Base-by-base conservation (phyloP, 805 yeast species). In the Metschnikowia gelsemii region DNA sequence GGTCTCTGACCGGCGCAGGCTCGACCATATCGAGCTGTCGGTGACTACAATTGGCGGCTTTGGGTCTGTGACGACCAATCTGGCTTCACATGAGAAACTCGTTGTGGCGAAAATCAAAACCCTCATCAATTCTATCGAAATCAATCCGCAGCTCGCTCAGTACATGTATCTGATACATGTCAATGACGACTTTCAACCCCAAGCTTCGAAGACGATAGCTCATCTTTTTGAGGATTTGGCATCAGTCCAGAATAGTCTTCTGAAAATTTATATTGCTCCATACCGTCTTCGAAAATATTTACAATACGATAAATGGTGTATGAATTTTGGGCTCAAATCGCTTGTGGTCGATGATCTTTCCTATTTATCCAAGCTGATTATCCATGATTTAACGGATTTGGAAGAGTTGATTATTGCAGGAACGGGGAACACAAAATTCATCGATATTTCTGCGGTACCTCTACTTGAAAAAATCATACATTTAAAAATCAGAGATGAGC, bases 21-120 rank as follows among this genome's bases (percentile, higher is more conserved):
- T 29, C 19, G 67, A 61, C 30, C 58, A 50, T 38, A 40, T 54
- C 28, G 59, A 60, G 25, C 45, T 56, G 41, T 42, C 47, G 5
- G 50, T 45, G 12, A 54, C 69, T 5, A 46, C 54, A 2, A 40
- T 65, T 6, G 57, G 58, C 37, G 70, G 69, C 3, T 51, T 64
- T 17, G 21, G 25, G 2, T 46, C 49, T 9, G 54, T 45, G 11
- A 32, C 46, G 17, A 43, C 49, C 32, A 25, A 49, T 3, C 22
- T 27, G 8, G 52, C 44, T 14, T 51, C 51, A 12, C 68, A 66
- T 28, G 24, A 43, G 27, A 52, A 50, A 20, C 40, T 65, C 45
- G 53, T 67, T 21, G 44, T 48, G 32, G 67, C 68, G 12, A 65
- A 75, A 46, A 61, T 79, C 34, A 64, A 63, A 27, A 58, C 71